Percentiles rank a stretch among this genome's conserved stretches.
Conservation (phyloP, 441 rosid species). For the Gossypium davidsonii region DNA sequence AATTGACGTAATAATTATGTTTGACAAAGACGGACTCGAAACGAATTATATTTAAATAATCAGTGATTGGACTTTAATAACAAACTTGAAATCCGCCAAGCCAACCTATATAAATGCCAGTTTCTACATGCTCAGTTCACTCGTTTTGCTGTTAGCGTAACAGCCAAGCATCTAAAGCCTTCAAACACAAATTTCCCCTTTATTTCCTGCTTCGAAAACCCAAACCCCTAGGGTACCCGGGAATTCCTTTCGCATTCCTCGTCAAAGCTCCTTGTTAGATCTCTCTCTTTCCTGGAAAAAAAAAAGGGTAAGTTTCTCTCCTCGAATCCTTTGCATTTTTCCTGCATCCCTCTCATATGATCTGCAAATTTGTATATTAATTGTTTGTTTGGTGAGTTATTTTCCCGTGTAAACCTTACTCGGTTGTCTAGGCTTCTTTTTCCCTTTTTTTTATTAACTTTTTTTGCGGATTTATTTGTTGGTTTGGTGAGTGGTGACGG, state of each 20-base stretch:
- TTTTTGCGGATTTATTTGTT: not conserved
- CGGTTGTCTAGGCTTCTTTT: not conserved
- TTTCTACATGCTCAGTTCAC: not conserved
- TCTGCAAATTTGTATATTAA: not conserved
- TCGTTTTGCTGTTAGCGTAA: not conserved
- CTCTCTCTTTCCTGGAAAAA: not conserved
- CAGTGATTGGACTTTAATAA: not conserved
- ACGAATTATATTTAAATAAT: not conserved
- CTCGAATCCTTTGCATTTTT: not conserved
- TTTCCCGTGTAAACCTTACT: too few species aligned
- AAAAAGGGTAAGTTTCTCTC: not conserved
- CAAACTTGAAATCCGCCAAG: conserved; percentile 18
- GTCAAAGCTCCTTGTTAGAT: not conserved
- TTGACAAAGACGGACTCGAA: conserved; percentile 14
- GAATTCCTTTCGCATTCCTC: not conserved
- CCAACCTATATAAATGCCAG: not conserved
- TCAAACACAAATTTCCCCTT: not conserved
- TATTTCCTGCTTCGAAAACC: not conserved
- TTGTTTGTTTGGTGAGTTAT: not conserved
- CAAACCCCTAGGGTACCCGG: not conserved
- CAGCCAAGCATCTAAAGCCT: not conserved
- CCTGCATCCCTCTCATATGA: not conserved
- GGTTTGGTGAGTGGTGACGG: not conserved
- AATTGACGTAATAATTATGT: too few species aligned
- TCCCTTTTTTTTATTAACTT: not conserved